Conservation (phyloP, 768 basidiomycete genomes). For the Mycena leptocephala region DNA sequence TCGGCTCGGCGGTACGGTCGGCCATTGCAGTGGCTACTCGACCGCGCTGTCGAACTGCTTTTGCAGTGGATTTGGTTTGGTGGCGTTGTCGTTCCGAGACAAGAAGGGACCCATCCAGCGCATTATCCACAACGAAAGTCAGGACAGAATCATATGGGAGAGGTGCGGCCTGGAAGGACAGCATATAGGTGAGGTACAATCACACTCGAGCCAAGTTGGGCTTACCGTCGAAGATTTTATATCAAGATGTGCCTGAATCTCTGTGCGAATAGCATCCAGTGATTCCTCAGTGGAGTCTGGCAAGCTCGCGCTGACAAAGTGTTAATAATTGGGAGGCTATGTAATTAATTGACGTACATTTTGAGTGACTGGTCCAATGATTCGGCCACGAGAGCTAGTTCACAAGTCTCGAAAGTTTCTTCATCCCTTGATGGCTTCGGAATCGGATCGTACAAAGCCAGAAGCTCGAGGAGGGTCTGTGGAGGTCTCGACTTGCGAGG, state of each 20-base stretch:
- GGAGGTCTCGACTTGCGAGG: not conserved
- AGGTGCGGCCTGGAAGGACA: no score
- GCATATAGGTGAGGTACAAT: no score
- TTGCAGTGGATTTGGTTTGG: constrained; percentile 27
- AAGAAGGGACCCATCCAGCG: not conserved
- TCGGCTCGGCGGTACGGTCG: not conserved
- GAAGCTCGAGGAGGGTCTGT: not conserved
- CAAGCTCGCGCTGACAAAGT: not conserved
- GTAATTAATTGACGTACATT: constrained; percentile 18
- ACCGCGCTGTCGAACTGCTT: constrained; percentile 33
- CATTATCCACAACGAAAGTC: not conserved
- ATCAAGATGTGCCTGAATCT: not conserved
- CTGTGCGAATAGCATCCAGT: not conserved
- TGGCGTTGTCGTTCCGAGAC: constrained; percentile 20
- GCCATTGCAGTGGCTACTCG: constrained; percentile 1
- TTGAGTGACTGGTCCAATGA: constrained; percentile 15
- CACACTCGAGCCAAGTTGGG: no score
- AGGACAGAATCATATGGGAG: not conserved
- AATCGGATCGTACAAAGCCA: not conserved
- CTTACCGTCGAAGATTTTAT: no score
- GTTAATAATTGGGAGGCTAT: not conserved
- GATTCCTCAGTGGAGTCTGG: constrained; percentile 26
- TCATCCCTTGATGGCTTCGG: not conserved
- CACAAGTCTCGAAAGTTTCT: constrained; percentile 30
- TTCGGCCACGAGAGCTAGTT: constrained; percentile 37